These are phyloP conservation scores for Escovopsis sp. DNA, from an alignment of 2,329 filamentous ascomycete species.

Conservation along the genomic window DNA sequence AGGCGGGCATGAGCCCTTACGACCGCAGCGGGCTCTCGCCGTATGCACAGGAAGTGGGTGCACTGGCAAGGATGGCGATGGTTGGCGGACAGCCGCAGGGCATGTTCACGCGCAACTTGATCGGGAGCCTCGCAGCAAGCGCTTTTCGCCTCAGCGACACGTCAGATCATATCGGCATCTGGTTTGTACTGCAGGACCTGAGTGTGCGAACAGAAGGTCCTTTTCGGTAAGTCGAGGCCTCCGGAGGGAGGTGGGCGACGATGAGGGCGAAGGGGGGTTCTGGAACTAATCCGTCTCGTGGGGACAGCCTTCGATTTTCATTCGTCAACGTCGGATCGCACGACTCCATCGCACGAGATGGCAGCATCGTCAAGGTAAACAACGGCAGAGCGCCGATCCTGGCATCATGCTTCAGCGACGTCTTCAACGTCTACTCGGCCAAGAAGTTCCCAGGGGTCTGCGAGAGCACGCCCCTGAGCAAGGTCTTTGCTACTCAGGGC, in stretches of 20 bases:
- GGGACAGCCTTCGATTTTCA: constrained; percentile 46
- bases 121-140: constrained; percentile 79
- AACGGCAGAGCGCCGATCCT: constrained; percentile 66
- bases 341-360: constrained; percentile 21
- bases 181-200: constrained; percentile 93
- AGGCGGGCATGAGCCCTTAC: constrained; percentile 13
- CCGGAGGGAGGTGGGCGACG: too few relatives aligned
- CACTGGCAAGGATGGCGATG: constrained; percentile 19
- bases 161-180: constrained; percentile 71
- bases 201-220: constrained; percentile 84
- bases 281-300: too few relatives aligned
- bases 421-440: constrained; percentile 86
- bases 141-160: constrained; percentile 72
- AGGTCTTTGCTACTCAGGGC: constrained; percentile 81
- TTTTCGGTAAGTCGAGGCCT: constrained; percentile 57
- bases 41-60: constrained; percentile 16
- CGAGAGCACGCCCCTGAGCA: constrained; percentile 80
- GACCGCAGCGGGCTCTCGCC: constrained; percentile 11
- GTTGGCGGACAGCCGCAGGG: constrained; percentile 44
- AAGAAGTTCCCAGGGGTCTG: constrained; percentile 98
- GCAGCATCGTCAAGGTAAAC: constrained; percentile 40
- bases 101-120: constrained; percentile 91
- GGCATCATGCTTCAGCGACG: constrained; percentile 71
- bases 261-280: too few relatives aligned
- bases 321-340: constrained; percentile 70